Base-by-base conservation (phyloP, 768 basidiomycete genomes). In the Guyanaporus albipodus region DNA sequence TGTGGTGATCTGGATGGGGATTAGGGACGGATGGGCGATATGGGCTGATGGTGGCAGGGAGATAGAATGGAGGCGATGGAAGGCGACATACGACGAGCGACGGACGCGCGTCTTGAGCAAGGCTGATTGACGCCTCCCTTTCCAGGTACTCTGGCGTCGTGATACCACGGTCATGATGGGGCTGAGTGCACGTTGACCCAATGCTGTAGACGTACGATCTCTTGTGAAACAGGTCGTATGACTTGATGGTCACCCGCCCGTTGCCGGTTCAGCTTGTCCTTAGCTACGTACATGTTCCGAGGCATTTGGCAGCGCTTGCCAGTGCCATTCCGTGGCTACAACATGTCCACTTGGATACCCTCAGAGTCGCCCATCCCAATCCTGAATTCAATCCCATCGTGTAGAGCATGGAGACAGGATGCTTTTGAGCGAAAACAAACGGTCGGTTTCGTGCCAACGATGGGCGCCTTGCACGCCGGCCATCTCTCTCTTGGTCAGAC, bases 381-480 rank as follows among this genome's bases (percentile, higher is more conserved):
- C 42, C 77, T 91, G 52, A 78, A 72, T 8, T 79, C 84, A 1
- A 73, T 91, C 21, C 62, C 74, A 6, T 67, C 74, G 0, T 85
- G 79, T 57, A 75, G 89, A 31, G 66, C 70, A 71, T 99, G 96
- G 95, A 71, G 95, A 21, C 66, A 73, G 39, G 67, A 68, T 26
- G 88, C 82, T 0, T 79, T 78, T 48, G 71, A 75, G 1, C 67
- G 72, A 36, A 69, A 71, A 24, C 77, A 82, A 60, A 76, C 80
- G 1, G 91, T 99, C 6, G 96, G 96, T 1, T 90, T 88, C 48
- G 92, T 99, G n/a, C 80, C 96, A 1, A 99, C 96, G 10, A 97
- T 97, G 95, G 95, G 95, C 18, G 95, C 95, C 2, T 69, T 99
- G 34, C 96, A 99, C 63, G 82, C 87, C 8, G 96, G 96, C 2